phyloP scores from a whole-genome alignment of 2,329 filamentous ascomycete species.

The Tolypocladium endophyticum region DNA sequence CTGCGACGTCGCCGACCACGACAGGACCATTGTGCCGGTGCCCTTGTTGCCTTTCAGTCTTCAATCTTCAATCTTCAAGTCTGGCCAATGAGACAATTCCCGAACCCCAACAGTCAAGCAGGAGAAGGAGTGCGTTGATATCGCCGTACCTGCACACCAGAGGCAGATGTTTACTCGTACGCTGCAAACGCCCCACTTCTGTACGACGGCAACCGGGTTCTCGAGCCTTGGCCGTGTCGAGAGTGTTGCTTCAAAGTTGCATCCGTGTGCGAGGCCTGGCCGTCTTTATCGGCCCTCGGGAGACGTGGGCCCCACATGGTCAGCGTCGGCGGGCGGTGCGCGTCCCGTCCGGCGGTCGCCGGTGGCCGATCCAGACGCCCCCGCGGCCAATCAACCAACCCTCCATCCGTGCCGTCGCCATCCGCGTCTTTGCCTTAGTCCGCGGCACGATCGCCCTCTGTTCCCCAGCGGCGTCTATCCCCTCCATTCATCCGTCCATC shows the following conservation, averaged over 20 bases:
- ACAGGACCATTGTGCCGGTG: constrained; percentile 1
- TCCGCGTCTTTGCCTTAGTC: no score
- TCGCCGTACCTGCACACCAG: background rate
- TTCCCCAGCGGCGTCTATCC: no score
- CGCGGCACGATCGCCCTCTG: no score
- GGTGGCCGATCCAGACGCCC: constrained; percentile 7
- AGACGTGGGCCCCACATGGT: background rate
- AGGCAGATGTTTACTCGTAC: background rate
- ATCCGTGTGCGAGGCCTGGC: background rate
- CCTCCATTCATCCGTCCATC: no score
- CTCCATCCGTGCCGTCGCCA: no score
- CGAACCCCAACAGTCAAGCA: background rate
- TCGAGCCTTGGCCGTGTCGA: background rate
- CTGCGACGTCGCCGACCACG: constrained; percentile 5
- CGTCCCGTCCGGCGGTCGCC: constrained; percentile 8
- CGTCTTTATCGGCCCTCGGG: background rate
- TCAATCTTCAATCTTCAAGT: background rate
- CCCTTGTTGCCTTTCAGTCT: background rate
- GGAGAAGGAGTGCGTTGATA: background rate
- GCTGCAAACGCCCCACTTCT: background rate
- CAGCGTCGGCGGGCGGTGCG: background rate
- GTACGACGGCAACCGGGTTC: background rate
- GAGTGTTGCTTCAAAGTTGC: background rate
- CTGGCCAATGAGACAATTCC: background rate
- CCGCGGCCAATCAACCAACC: background rate